Percentiles rank a stretch among this genome's conserved stretches.
phyloP scores from a whole-genome alignment of 2,329 filamentous ascomycete genomes.

The Colletotrichum filicis region DNA sequence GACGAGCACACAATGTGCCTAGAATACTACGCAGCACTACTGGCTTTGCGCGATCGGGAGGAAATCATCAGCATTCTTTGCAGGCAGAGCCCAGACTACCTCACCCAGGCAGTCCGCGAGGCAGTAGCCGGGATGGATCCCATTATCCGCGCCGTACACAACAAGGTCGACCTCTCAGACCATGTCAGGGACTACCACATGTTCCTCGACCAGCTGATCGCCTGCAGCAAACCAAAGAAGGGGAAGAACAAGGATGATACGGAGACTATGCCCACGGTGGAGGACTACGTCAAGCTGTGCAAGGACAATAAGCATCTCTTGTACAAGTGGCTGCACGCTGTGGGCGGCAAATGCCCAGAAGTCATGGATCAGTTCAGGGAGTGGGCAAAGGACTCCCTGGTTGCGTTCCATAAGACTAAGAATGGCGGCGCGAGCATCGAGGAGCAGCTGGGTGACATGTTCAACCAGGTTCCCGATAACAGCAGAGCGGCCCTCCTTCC shows the following conservation, averaged over 20 bases:
- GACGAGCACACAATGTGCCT: constrained; percentile 72
- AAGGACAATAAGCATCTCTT: constrained; percentile 70
- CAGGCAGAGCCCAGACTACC: constrained; percentile 74
- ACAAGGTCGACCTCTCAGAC: constrained; percentile 75
- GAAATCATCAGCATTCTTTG: constrained; percentile 76
- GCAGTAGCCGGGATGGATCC: constrained; percentile 76
- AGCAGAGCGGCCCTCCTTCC: constrained; percentile 58
- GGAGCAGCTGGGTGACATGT: constrained; percentile 53
- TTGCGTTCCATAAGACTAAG: constrained; percentile 60
- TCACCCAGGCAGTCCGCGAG: constrained; percentile 76
- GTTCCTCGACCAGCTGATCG: constrained; percentile 79
- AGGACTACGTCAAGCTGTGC: constrained; percentile 77
- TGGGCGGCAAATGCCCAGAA: constrained; percentile 75
- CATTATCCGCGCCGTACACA: constrained; percentile 77
- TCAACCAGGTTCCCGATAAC: constrained; percentile 56
- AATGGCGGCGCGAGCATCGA: constrained; percentile 46
- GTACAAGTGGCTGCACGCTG: constrained; percentile 78
- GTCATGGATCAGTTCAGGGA: constrained; percentile 68
- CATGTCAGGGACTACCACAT: constrained; percentile 74
- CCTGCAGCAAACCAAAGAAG: constrained; percentile 60
- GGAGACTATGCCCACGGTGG: constrained; percentile 64
- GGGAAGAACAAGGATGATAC: constrained; percentile 44
- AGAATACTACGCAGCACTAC: constrained; percentile 76
- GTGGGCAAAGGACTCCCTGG: constrained; percentile 69
- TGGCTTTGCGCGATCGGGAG: constrained; percentile 79